Conservation (phyloP, 371 early-diverging fungal species). For the Coemansia linderi region DNA sequence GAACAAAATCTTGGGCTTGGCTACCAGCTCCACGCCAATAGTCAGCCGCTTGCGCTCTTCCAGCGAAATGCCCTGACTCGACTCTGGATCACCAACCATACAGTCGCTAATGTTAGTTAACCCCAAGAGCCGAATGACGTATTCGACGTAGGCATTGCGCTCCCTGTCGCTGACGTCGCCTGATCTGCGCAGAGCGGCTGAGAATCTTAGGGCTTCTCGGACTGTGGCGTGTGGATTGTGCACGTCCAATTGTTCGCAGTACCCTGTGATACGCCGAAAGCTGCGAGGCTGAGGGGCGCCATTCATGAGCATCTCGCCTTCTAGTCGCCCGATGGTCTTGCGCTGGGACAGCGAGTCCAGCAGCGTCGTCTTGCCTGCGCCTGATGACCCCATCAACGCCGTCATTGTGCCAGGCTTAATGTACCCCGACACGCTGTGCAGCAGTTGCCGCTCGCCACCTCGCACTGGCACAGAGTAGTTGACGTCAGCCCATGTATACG, state of each 20-base stretch:
- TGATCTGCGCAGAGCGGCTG: slow-evolving; percentile 70
- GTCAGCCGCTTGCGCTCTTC: slow-evolving; percentile 70
- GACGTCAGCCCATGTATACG: slow-evolving; percentile 62
- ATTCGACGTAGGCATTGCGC: slow-evolving; percentile 66
- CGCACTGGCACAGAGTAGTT: slow-evolving; percentile 62
- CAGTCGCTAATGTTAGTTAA: slow-evolving; percentile 62
- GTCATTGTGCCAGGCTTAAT: slow-evolving; percentile 66
- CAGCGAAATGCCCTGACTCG: slow-evolving; percentile 61
- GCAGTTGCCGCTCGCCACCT: slow-evolving; percentile 59
- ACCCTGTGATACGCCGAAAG: slow-evolving; percentile 76
- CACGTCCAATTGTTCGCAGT: slow-evolving; percentile 83
- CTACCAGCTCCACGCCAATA: slow-evolving; percentile 76
- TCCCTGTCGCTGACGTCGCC: slow-evolving; percentile 60
- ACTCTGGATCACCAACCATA: slow-evolving; percentile 62
- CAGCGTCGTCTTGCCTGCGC: slow-evolving; percentile 89
- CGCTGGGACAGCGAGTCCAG: slow-evolving; percentile 79
- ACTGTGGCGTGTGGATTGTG: slow-evolving; percentile 69
- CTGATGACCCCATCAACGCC: slow-evolving; percentile 83
- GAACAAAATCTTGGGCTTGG: slow-evolving; percentile 76
- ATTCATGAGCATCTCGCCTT: slow-evolving; percentile 69
- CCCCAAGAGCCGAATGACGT: slow-evolving; percentile 66
- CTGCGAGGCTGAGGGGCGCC: slow-evolving; percentile 51
- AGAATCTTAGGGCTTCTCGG: slow-evolving; percentile 67
- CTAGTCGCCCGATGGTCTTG: slow-evolving; percentile 73
- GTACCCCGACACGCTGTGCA: slow-evolving; percentile 46